Conservation (phyloP, 2,329 filamentous ascomycete species). For the Ceratocystis cubensis region DNA sequence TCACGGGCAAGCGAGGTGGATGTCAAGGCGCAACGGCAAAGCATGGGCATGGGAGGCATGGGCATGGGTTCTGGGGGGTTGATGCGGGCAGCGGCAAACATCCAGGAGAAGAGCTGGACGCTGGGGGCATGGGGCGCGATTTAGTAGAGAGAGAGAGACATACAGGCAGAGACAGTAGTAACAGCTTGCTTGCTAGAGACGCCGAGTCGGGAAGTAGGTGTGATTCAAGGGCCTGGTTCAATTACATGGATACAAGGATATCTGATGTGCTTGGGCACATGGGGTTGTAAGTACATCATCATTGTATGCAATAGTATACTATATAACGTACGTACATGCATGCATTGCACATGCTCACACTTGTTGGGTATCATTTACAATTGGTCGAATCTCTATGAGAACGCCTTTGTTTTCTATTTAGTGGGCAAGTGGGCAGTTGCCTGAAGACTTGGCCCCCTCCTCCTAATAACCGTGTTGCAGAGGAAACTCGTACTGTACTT, state of each 20-base stretch:
- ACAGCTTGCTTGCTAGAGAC: too few relatives aligned
- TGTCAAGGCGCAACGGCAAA: slow-evolving; percentile 45
- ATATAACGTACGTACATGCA: too few relatives aligned
- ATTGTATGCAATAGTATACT: too few relatives aligned
- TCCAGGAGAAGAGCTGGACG: slow-evolving; percentile 44
- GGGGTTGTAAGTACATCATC: too few relatives aligned
- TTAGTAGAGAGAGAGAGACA: slow-evolving; percentile 23
- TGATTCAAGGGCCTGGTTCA: not conserved
- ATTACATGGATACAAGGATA: too few relatives aligned
- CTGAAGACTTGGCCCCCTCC: not conserved
- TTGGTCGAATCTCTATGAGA: too few relatives aligned
- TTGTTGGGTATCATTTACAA: too few relatives aligned
- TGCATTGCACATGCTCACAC: too few relatives aligned
- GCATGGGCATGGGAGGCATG: slow-evolving; percentile 39
- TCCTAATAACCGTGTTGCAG: not conserved
- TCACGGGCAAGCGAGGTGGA: slow-evolving; percentile 48
- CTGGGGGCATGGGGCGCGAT: slow-evolving; percentile 48
- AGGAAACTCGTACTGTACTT: too few relatives aligned
- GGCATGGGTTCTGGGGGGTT: slow-evolving; percentile 32
- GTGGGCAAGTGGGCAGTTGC: too few relatives aligned
- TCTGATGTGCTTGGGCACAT: too few relatives aligned
- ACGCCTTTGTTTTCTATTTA: too few relatives aligned
- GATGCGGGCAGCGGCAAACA: slow-evolving; percentile 26
- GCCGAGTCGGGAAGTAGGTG: not conserved
- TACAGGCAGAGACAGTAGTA: not conserved